Evolutionary conservation across 768 basidiomycete genomes (phyloP).

Genomic region (Lentinula sp.): DNA sequence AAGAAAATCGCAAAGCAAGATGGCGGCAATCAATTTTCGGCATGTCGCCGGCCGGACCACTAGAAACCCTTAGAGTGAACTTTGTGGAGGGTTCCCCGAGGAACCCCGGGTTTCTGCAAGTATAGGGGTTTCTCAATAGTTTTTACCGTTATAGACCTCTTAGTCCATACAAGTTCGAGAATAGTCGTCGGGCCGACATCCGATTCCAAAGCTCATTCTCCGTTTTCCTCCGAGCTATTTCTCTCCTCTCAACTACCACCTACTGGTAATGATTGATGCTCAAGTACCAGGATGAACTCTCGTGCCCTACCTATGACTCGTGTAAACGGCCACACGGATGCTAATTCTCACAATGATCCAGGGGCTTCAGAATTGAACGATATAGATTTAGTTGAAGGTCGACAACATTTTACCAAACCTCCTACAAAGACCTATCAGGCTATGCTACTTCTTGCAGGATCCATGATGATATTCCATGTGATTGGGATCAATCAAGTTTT

Average conservation of each 20-base stretch:
- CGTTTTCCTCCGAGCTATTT: background rate
- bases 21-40: too few relatives aligned
- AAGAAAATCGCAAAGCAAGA: too few relatives aligned
- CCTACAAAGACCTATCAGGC: slow-evolving; percentile 26
- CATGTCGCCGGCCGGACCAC: too few relatives aligned
- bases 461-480: slow-evolving; percentile 38
- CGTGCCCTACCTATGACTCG: background rate
- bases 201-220: background rate
- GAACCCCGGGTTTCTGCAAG: too few relatives aligned
- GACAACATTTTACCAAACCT: background rate
- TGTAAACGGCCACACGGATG: background rate
- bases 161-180: too few relatives aligned
- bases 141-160: too few relatives aligned
- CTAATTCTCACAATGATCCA: too few relatives aligned
- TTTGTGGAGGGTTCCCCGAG: too few relatives aligned
- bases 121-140: too few relatives aligned
- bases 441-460: slow-evolving; percentile 31
- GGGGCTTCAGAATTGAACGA: background rate
- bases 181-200: background rate
- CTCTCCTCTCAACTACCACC: background rate
- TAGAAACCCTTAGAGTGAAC: too few relatives aligned
- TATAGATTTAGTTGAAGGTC: background rate
- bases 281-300: background rate
- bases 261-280: too few relatives aligned
- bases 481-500: slow-evolving; percentile 37